Evolutionary conservation across 2,329 filamentous ascomycete species (phyloP).

Genomic region (Aspergillus ustus): DNA sequence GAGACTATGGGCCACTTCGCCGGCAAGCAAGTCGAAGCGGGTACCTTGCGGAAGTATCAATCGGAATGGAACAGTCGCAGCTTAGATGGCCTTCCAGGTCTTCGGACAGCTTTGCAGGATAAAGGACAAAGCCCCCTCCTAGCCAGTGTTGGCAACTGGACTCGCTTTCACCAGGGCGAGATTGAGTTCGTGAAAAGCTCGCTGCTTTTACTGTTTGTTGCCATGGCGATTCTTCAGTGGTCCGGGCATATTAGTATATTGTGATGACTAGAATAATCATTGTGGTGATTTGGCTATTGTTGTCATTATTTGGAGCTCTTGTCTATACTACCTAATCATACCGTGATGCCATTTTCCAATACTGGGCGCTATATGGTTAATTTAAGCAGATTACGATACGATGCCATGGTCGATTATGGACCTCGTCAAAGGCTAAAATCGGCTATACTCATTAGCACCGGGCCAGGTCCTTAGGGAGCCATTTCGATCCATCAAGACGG

Average conservation of each 20-base stretch:
- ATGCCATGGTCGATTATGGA: not conserved
- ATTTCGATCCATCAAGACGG: not conserved
- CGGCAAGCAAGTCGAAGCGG: conserved; percentile 53
- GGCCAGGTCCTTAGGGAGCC: not conserved
- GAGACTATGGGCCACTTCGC: conserved; percentile 61
- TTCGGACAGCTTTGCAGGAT: conserved; percentile 58
- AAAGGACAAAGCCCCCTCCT: conserved; percentile 55
- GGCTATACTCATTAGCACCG: not conserved
- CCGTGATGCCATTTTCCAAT: no score
- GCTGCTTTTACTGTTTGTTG: conserved; percentile 25
- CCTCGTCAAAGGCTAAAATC: not conserved
- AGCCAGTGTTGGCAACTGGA: conserved; percentile 40
- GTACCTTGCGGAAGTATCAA: conserved; percentile 61
- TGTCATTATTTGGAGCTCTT: not conserved
- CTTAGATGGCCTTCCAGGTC: conserved; percentile 64
- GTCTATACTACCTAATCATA: not conserved
- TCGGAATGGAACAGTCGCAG: conserved; percentile 59
- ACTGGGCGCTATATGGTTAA: no score
- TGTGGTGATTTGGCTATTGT: not conserved
- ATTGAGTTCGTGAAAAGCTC: conserved; percentile 28
- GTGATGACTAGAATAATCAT: not conserved
- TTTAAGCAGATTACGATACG: no score
- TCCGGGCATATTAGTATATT: conserved; percentile 16
- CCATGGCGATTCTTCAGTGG: conserved; percentile 27
- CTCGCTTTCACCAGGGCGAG: conserved; percentile 23